Percentiles rank a stretch among this genome's conserved stretches.
Conservation (phyloP, 805 yeast genomes). For the Nematodospora valgi region DNA sequence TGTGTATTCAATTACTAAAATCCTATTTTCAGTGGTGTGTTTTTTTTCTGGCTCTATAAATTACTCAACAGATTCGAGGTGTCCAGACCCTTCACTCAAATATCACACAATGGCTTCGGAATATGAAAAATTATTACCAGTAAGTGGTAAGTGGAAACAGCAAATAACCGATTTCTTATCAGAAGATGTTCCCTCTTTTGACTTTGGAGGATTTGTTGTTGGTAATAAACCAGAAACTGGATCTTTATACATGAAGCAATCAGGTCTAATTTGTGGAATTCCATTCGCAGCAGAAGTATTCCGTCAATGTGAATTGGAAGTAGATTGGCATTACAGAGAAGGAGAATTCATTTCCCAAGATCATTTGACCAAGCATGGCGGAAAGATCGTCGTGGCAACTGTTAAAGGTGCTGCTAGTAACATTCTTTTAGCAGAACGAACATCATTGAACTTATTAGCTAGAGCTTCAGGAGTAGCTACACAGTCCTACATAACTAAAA, state of each 20-base stretch:
- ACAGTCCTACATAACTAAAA: constrained; percentile 53
- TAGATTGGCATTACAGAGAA: constrained; percentile 72
- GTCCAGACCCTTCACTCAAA: no score
- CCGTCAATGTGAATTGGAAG: constrained; percentile 65
- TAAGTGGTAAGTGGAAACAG: constrained; percentile 76
- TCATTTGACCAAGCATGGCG: constrained; percentile 44
- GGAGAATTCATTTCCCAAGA: constrained; percentile 49
- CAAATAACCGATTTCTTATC: constrained; percentile 70
- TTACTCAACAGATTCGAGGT: constrained; percentile 3
- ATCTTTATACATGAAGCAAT: constrained; percentile 73
- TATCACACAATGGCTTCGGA: constrained; percentile 9
- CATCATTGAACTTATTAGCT: constrained; percentile 77
- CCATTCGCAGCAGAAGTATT: constrained; percentile 89
- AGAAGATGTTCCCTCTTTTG: constrained; percentile 93
- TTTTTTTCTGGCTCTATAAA: neutral
- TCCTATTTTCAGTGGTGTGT: neutral
- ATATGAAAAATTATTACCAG: constrained; percentile 61
- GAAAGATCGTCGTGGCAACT: constrained; percentile 66
- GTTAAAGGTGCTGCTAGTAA: constrained; percentile 80
- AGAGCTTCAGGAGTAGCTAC: constrained; percentile 89
- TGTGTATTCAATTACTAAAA: no score
- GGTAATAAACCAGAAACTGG: constrained; percentile 73
- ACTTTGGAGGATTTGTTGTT: constrained; percentile 94
- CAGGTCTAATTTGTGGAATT: constrained; percentile 78
- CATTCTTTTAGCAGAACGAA: constrained; percentile 79